Percentiles rank a stretch among this genome's conserved stretches.
Evolutionary conservation across 2,329 filamentous ascomycete genomes (phyloP).

Genomic region (Cryphonectria radicalis): DNA sequence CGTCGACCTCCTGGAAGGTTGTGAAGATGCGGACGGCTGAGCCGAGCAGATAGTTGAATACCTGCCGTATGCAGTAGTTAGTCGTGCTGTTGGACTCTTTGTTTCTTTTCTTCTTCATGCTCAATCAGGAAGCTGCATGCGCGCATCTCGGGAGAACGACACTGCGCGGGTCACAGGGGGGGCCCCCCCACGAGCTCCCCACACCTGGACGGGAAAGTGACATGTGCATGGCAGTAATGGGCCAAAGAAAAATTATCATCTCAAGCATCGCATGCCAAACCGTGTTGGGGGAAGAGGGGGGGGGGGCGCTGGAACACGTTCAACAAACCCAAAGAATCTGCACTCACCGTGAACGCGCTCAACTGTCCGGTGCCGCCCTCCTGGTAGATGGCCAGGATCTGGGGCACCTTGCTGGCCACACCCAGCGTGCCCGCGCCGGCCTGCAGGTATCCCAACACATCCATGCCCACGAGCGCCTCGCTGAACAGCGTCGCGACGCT

Average conservation of each 20-base stretch:
- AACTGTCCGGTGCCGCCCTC: constrained; percentile 92
- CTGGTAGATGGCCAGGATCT: constrained; percentile 84
- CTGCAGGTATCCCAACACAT: constrained; percentile 75
- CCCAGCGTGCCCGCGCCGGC: constrained; percentile 81
- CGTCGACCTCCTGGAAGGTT: constrained; percentile 94
- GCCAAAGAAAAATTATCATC: background rate
- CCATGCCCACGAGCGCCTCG: constrained; percentile 65
- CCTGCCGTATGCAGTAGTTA: constrained; percentile 56
- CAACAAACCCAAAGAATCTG: background rate
- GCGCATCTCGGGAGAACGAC: constrained; percentile 4
- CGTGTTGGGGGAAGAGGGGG: no score
- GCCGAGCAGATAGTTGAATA: constrained; percentile 96
- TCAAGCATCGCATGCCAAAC: background rate
- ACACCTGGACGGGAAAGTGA: constrained; percentile 14
- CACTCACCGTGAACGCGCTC: constrained; percentile 89
- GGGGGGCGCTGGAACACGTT: background rate
- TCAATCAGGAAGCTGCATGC: constrained; percentile 17
- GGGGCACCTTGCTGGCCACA: constrained; percentile 89
- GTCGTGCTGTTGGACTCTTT: constrained; percentile 8
- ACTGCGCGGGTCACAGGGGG: background rate
- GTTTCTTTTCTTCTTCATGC: background rate
- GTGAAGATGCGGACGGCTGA: constrained; percentile 96
- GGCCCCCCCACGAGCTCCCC: background rate
- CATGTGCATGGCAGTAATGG: constrained; percentile 7
- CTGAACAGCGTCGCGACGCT: constrained; percentile 73